A percentile compares a stretch with the other conserved stretches of the same genome.
These are phyloP conservation scores for Stentor coeruleus DNA, from an alignment of 73 alveolate genomes.

Conservation along the genomic window DNA sequence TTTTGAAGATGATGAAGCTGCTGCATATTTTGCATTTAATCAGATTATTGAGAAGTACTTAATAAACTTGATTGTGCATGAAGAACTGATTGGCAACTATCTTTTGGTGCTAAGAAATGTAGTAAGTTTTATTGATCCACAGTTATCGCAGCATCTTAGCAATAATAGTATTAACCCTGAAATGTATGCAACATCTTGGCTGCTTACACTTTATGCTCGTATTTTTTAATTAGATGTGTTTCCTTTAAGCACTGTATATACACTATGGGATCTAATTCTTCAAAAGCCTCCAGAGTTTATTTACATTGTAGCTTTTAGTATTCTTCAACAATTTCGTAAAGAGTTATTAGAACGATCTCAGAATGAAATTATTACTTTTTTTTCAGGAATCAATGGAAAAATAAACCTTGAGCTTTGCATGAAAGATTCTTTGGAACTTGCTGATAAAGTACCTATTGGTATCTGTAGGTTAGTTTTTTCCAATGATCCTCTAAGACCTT, in stretches of 20 bases:
- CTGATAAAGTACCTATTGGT: neutral
- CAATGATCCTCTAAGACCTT: neutral
- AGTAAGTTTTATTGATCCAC: neutral
- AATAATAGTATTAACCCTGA: neutral
- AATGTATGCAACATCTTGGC: conserved; percentile 25
- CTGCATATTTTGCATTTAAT: neutral
- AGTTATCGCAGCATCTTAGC: neutral
- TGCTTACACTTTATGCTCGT: conserved; percentile 8
- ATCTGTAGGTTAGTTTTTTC: neutral
- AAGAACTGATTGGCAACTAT: neutral
- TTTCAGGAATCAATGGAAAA: neutral
- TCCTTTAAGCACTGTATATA: neutral
- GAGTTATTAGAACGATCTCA: neutral
- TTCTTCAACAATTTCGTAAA: neutral
- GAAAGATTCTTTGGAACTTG: neutral
- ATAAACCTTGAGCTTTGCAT: conserved; percentile 8
- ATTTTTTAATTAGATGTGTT: neutral
- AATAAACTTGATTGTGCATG: neutral
- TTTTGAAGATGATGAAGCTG: conserved; percentile 22
- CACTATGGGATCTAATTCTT: neutral
- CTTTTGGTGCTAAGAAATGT: neutral
- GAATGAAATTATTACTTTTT: neutral
- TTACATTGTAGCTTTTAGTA: neutral
- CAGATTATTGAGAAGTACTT: neutral
- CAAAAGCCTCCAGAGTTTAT: neutral